Conservation (phyloP, 2,329 filamentous ascomycete species). For the Diaporthe nobilis region DNA sequence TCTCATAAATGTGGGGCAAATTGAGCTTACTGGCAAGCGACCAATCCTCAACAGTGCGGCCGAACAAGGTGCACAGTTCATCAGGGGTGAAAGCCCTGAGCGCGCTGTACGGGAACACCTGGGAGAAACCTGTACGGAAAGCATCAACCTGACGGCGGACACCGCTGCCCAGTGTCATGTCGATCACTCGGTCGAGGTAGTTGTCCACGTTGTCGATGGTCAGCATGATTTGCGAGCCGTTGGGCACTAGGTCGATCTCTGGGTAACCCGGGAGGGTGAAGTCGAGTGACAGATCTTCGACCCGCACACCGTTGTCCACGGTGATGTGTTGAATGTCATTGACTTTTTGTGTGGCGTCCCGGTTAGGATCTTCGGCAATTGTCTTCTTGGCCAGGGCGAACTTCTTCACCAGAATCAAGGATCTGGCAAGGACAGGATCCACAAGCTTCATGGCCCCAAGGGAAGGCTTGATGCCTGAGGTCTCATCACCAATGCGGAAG, state of each 20-base stretch:
- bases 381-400: slow-evolving; percentile 87
- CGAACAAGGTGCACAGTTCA: slow-evolving; percentile 95
- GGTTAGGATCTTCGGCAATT: slow-evolving; percentile 77
- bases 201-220: slow-evolving; percentile 91
- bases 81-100: slow-evolving; percentile 94
- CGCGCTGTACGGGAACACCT: slow-evolving; percentile 95
- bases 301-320: slow-evolving; percentile 77
- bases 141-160: slow-evolving; percentile 92
- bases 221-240: slow-evolving; percentile 81
- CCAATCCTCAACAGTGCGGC: slow-evolving; percentile 95
- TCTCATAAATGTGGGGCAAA: background rate
- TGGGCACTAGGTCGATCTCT: slow-evolving; percentile 82
- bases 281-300: slow-evolving; percentile 92
- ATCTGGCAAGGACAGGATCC: slow-evolving; percentile 87
- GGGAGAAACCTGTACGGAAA: slow-evolving; percentile 91
- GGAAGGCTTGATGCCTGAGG: slow-evolving; percentile 79
- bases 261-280: slow-evolving; percentile 96
- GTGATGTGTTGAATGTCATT: slow-evolving; percentile 77
- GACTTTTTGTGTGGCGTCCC: slow-evolving; percentile 79
- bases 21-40: slow-evolving; percentile 87
- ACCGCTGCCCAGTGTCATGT: slow-evolving; percentile 90
- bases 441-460: slow-evolving; percentile 91
- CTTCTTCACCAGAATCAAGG: slow-evolving; percentile 87
- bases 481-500: slow-evolving; percentile 89
- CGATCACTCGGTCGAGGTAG: slow-evolving; percentile 91